Evolutionary conservation across 768 basidiomycete genomes (phyloP).

Genomic region (Amanita inopinata): DNA sequence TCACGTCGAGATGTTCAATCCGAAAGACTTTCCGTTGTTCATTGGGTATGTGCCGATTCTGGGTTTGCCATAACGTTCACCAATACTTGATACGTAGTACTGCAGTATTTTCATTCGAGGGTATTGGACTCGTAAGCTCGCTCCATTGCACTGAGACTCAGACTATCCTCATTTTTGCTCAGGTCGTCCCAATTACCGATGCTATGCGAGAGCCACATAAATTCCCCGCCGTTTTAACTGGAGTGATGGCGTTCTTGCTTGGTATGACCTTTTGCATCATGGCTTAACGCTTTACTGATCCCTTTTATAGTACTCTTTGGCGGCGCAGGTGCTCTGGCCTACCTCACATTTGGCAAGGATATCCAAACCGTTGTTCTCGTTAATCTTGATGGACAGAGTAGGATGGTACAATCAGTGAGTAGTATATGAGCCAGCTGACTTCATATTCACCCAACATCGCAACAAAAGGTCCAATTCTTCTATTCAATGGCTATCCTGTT

Average conservation of each 20-base stretch:
- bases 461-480: constrained; percentile 60
- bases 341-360: constrained; percentile 78
- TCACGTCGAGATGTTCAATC: constrained; percentile 79
- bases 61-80: not conserved
- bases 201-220: constrained; percentile 93
- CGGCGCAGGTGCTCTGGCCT: constrained; percentile 79
- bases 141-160: not conserved
- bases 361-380: constrained; percentile 92
- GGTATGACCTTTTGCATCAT: constrained; percentile 28
- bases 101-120: constrained; percentile 97
- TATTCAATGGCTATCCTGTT: constrained; percentile 91
- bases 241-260: constrained; percentile 83
- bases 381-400: constrained; percentile 77
- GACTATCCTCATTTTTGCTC: constrained; percentile 8
- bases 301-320: constrained; percentile 62
- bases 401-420: constrained; percentile 80
- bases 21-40: constrained; percentile 81
- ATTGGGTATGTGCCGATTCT: constrained; percentile 56
- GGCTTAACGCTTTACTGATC: constrained; percentile 4
- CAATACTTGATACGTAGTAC: constrained; percentile 41
- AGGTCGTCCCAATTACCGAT: constrained; percentile 94
- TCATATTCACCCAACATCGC: not conserved
- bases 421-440: constrained; percentile 10
- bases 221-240: constrained; percentile 81
- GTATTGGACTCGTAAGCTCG: constrained; percentile 73